phyloP scores from a whole-genome alignment of 2,329 filamentous ascomycete species.

The Cladosporium cucumerinum region DNA sequence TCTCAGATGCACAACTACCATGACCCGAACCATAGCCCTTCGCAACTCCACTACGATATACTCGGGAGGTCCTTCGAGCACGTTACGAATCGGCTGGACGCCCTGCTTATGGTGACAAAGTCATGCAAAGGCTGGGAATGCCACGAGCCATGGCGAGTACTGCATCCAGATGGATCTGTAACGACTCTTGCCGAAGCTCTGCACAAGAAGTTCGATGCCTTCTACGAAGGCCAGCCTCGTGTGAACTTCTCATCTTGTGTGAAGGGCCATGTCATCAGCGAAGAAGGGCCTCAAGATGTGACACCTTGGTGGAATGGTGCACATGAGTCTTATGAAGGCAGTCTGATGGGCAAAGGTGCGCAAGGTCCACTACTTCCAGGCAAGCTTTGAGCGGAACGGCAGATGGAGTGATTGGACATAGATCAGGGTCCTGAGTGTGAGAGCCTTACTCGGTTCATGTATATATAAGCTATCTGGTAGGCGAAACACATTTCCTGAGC shows the following conservation, averaged over 20 bases:
- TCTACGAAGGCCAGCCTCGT: constrained; percentile 36
- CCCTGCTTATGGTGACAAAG: constrained; percentile 34
- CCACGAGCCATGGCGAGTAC: constrained; percentile 30
- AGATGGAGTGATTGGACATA: constrained; percentile 14
- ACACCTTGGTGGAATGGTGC: constrained; percentile 18
- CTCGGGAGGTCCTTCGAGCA: constrained; percentile 22
- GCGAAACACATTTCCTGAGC: not conserved
- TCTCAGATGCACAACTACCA: constrained; percentile 27
- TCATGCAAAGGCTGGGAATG: constrained; percentile 33
- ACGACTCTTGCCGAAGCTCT: constrained; percentile 29
- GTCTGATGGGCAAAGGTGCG: not conserved
- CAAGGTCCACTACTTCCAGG: constrained; percentile 8
- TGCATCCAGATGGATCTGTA: constrained; percentile 33
- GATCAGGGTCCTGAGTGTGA: not conserved
- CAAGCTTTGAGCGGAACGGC: constrained; percentile 5
- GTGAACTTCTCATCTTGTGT: constrained; percentile 55
- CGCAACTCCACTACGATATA: constrained; percentile 20
- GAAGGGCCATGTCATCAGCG: constrained; percentile 53
- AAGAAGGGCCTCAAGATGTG: constrained; percentile 49
- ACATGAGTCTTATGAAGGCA: not conserved
- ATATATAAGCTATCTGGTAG: not conserved
- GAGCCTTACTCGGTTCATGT: not conserved
- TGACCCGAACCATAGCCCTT: constrained; percentile 2
- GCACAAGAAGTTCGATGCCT: constrained; percentile 28
- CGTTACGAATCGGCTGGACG: constrained; percentile 30